Base-by-base conservation (phyloP, 2,329 filamentous ascomycete genomes). In the Tolypocladium capitatum region DNA sequence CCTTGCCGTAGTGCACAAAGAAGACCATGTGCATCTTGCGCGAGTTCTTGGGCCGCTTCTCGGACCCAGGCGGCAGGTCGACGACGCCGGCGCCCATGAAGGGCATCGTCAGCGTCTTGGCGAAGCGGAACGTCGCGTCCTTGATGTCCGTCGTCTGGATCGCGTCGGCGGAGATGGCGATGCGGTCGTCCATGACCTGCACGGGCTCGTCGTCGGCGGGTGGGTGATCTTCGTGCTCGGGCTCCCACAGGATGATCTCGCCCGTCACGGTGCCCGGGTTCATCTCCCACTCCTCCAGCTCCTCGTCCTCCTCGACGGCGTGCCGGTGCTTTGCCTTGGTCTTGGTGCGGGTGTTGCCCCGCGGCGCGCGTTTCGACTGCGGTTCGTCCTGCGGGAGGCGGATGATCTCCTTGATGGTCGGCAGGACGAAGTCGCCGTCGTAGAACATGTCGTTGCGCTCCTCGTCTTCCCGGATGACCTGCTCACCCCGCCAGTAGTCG, bases 21-120 rank as follows among this genome's bases (percentile, higher is more conserved):
- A 97, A 97, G 1, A 86, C 83, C 84, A 98, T 92, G 61, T 96
- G 89, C 87, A 96, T 97, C 69, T 86, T 90, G 52, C 91, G 78
- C 33, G 86, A 85, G 66, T 96, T 97, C 74, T 97, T 97, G 44
- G 83, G 79, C 56, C 83, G 80, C 72, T 98, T 98, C 60, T 85
- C 80, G 31, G 86, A 81, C 2, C 84, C 83, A 0, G 87, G 83
- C 6, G 88, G 86, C 45, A 98, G 70, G 58, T 97, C 91, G 34
- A 98, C 86, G 46, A 97, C 77, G 16, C 92, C 92, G 10, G 85
- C 84, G 32, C 89, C 90, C 64, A 97, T 87, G 65, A 95, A 97
- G 0, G 84, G 81, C 51, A 86, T 72, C 28, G 81, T 86, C 49
- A 94, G 76, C 51, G 91, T 84, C 70, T 96, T 97, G 32, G 86